A percentile compares a stretch with the other conserved stretches of the same genome.
Conservation (phyloP, 2,329 filamentous ascomycete genomes). For the Xylariaceae sp. region DNA sequence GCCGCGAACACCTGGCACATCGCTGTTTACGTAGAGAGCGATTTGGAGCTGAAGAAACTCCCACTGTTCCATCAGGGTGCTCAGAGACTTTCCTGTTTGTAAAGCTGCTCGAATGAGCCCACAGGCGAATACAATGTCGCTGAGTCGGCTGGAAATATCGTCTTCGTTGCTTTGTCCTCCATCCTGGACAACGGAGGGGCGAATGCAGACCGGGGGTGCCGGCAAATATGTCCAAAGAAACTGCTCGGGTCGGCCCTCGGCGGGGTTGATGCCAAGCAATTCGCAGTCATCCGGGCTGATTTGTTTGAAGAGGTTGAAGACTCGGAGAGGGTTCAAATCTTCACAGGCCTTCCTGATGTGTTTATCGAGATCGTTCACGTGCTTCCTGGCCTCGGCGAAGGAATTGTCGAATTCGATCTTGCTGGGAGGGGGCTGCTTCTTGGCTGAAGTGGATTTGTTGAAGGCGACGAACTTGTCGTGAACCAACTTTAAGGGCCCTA, state of each 20-base stretch:
- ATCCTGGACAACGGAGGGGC: slow-evolving; percentile 91
- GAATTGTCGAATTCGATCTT: slow-evolving; percentile 84
- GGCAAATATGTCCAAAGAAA: slow-evolving; percentile 97
- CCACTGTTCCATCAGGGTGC: slow-evolving; percentile 97
- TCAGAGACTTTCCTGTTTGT: slow-evolving; percentile 76
- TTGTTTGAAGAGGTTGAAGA: slow-evolving; percentile 86
- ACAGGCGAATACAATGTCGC: slow-evolving; percentile 91
- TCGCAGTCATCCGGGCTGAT: slow-evolving; percentile 85
- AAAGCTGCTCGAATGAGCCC: slow-evolving; percentile 80
- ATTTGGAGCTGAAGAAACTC: slow-evolving; percentile 94
- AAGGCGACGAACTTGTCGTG: slow-evolving; percentile 89
- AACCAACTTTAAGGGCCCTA: slow-evolving; percentile 85
- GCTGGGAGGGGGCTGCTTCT: slow-evolving; percentile 76
- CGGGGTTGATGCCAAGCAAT: slow-evolving; percentile 80
- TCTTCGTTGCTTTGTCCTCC: slow-evolving; percentile 93
- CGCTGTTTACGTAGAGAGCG: slow-evolving; percentile 97
- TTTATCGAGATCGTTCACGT: slow-evolving; percentile 81
- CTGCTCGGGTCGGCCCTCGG: slow-evolving; percentile 88
- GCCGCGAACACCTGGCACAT: slow-evolving; percentile 87
- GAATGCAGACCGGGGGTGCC: slow-evolving; percentile 88
- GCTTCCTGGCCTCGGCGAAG: slow-evolving; percentile 72
- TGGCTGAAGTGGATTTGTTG: slow-evolving; percentile 82
- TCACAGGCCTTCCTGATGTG: slow-evolving; percentile 90
- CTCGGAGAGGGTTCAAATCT: slow-evolving; percentile 83
- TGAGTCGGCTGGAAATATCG: slow-evolving; percentile 93